phyloP scores from a whole-genome alignment of 2,329 filamentous ascomycete species.

The Cercospora canescens region DNA sequence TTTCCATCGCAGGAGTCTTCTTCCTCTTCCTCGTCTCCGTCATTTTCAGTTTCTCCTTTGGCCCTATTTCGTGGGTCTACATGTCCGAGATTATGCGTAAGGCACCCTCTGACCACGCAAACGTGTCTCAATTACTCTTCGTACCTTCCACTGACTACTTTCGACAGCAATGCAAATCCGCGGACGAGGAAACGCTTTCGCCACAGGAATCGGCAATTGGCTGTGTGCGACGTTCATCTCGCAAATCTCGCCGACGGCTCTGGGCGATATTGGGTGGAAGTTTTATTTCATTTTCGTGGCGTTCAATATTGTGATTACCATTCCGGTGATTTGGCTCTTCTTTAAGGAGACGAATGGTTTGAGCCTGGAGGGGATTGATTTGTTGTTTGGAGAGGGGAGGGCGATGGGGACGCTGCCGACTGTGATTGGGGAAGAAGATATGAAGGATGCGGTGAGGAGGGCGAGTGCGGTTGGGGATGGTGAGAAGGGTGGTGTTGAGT shows the following conservation, averaged over 20 bases:
- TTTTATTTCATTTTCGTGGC: conserved; percentile 42
- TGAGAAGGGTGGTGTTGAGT: neutral
- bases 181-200: conserved; percentile 58
- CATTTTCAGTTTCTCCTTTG: conserved; percentile 61
- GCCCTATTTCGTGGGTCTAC: conserved; percentile 64
- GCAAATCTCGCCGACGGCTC: conserved; percentile 52
- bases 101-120: too few relatives aligned
- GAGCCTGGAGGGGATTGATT: conserved; percentile 59
- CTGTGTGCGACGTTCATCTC: conserved; percentile 60
- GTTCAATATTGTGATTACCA: conserved; percentile 48
- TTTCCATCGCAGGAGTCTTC: conserved; percentile 63
- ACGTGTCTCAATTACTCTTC: too few relatives aligned
- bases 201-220: conserved; percentile 61
- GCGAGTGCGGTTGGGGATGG: conserved; percentile 18
- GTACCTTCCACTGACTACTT: too few relatives aligned
- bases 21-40: conserved; percentile 64
- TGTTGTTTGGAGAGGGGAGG: conserved; percentile 54
- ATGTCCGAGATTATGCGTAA: conserved; percentile 67
- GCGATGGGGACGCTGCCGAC: conserved; percentile 50
- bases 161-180: conserved; percentile 68
- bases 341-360: conserved; percentile 58
- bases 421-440: conserved; percentile 41
- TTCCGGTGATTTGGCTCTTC: conserved; percentile 51
- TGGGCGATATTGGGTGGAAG: conserved; percentile 29
- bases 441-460: conserved; percentile 29